Conservation (phyloP, 768 basidiomycete species). For the Brasilioporus rufonigricans region DNA sequence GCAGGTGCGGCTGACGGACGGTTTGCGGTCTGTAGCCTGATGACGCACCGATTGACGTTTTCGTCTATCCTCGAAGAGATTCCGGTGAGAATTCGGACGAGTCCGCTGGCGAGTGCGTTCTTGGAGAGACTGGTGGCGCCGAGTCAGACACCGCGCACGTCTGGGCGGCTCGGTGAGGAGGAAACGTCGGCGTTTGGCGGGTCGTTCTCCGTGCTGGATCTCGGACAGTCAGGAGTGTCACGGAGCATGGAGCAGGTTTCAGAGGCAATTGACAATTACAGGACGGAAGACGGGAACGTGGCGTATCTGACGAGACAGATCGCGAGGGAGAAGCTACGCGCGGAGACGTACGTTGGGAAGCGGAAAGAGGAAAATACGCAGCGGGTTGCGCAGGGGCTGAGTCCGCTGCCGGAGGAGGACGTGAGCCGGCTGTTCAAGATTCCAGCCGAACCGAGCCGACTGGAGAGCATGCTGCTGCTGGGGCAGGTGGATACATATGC, state of each 20-base stretch:
- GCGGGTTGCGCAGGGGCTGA: constrained; percentile 78
- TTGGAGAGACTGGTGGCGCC: constrained; percentile 59
- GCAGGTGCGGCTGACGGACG: neutral
- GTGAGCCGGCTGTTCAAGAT: constrained; percentile 83
- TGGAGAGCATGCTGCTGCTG: constrained; percentile 82
- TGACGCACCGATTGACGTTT: constrained; percentile 79
- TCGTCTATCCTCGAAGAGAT: constrained; percentile 84
- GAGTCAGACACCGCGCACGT: constrained; percentile 33
- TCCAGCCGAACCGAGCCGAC: constrained; percentile 80
- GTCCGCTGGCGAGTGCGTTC: constrained; percentile 77
- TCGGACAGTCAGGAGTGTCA: constrained; percentile 66
- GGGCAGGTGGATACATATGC: constrained; percentile 88
- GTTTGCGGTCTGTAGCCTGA: constrained; percentile 50
- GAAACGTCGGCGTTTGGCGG: constrained; percentile 47
- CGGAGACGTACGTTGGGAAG: constrained; percentile 78
- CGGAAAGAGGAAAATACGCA: constrained; percentile 85
- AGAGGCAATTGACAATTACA: constrained; percentile 81
- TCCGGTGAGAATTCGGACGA: constrained; percentile 80
- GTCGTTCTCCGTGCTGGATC: constrained; percentile 67
- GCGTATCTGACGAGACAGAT: constrained; percentile 88
- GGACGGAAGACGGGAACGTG: constrained; percentile 89
- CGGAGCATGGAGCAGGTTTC: constrained; percentile 81
- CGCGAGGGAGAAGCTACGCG: constrained; percentile 75
- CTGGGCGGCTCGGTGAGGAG: constrained; percentile 38
- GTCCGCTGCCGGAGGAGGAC: constrained; percentile 86